Base-by-base conservation (phyloP, 768 basidiomycete species). In the Gloeopeniophorella convolvens region DNA sequence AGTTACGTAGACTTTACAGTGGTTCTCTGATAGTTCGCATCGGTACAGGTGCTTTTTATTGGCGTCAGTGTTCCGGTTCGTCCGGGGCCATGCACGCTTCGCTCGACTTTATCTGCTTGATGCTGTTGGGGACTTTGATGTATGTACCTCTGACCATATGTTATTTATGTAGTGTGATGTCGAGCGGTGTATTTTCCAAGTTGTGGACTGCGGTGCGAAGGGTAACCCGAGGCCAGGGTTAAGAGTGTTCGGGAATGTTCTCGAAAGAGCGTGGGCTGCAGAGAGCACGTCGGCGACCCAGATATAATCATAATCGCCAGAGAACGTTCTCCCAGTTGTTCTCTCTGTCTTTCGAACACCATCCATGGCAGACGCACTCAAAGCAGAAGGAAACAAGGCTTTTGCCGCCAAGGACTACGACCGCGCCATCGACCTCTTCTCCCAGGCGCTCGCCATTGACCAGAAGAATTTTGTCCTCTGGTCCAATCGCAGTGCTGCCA, bases 341-440 rank as follows among this genome's bases (percentile, higher is more conserved):
- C 34, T 10, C 43, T 37, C 13, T 18, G 23, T n/a, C 40, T 7
- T 1, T 42, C 24, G 24, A 12, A 26, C 31, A 21, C 21, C 26
- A 48, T 12, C n/a, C 46, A 54, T 54, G 57, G 55, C 55, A 45
- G 63, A 68, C 64, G 70, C 80, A 52, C 73, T 96, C 58, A 97
- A 97, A 73, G 88, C 90, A 63, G 81, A 81, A 63, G 94, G 93
- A 62, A 97, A 97, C 77, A 92, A 93, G 63, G 92, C 94, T 18
- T 97, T 97, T 70, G 75, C 87, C 32, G 89, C 89, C 48, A 96
- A 92, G 66, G 80, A 96, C 60, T 96, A 89, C 70, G 83, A 89
- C 71, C 81, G 76, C 60, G 93, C 94, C 6, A 88, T 89, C 72
- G 77, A 85, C 62, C 70, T 86, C 41, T 91, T 90, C 68, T 74